These are phyloP conservation scores for Boletellus sp. DNA, from an alignment of 768 basidiomycete genomes.

Conservation along the genomic window DNA sequence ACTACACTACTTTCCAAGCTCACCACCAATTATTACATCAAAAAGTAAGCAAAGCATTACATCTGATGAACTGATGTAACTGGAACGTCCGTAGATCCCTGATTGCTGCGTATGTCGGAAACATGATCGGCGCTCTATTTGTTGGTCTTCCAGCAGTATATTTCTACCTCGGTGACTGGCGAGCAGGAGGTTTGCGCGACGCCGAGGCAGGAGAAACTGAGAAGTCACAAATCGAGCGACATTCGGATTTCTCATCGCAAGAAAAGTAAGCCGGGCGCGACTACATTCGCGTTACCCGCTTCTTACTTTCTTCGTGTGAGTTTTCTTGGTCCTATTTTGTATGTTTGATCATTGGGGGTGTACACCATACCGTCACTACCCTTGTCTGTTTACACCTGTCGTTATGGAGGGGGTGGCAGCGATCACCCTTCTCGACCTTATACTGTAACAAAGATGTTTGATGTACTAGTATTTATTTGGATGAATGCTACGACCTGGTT, in stretches of 20 bases:
- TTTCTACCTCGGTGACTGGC: conserved; percentile 57
- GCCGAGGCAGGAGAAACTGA: conserved; percentile 44
- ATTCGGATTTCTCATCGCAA: conserved; percentile 8
- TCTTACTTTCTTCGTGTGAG: neutral
- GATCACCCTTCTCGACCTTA: no score
- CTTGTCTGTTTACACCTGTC: neutral
- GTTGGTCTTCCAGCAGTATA: conserved; percentile 64
- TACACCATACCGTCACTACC: neutral
- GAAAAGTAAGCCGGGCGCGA: neutral
- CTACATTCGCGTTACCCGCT: neutral
- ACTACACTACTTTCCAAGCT: conserved; percentile 11
- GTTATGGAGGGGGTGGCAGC: neutral
- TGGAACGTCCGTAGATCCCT: conserved; percentile 42
- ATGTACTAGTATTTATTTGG: no score
- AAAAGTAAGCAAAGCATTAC: conserved; percentile 45
- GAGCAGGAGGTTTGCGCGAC: conserved; percentile 33
- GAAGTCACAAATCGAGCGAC: conserved; percentile 23
- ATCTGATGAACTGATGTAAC: neutral
- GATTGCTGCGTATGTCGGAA: conserved; percentile 63
- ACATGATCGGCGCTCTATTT: conserved; percentile 60
- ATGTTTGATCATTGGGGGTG: neutral
- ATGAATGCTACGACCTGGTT: no score
- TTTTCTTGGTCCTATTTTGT: neutral
- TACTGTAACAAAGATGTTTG: no score
- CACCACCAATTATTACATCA: conserved; percentile 51